A percentile compares a stretch with the other conserved stretches of the same genome.
These are phyloP conservation scores for Teratosphaeria nubilosa DNA, from an alignment of 2,329 filamentous ascomycete genomes.

Conservation along the genomic window DNA sequence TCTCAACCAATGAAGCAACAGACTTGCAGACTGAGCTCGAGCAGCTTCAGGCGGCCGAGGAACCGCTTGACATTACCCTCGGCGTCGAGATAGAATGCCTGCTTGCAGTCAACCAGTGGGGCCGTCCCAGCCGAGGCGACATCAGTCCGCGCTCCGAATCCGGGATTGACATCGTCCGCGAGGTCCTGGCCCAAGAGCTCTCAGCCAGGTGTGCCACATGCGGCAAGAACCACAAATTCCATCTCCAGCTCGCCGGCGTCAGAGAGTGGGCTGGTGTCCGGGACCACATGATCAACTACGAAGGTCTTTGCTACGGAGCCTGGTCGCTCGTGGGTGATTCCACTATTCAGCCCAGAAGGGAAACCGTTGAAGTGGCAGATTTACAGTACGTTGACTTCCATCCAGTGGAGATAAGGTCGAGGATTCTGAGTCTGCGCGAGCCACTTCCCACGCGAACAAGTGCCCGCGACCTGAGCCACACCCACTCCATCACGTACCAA, in stretches of 20 bases:
- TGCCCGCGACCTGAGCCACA: background rate
- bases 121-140: background rate
- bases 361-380: background rate
- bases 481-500: constrained; percentile 3
- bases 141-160: background rate
- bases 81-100: background rate
- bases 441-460: background rate
- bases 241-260: background rate
- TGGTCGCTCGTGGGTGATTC: background rate
- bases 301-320: background rate
- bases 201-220: background rate
- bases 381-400: background rate
- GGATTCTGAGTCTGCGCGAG: constrained; percentile 3
- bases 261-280: background rate
- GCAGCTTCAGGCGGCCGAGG: background rate
- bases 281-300: background rate
- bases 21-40: background rate
- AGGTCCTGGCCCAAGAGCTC: background rate
- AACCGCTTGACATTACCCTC: background rate
- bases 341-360: background rate
- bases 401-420: constrained; percentile 7
- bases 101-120: background rate
- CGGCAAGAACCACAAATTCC: background rate
- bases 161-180: background rate
- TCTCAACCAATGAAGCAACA: background rate